Conservation (phyloP, 257 asterid species). For the Primulina eburnea region DNA sequence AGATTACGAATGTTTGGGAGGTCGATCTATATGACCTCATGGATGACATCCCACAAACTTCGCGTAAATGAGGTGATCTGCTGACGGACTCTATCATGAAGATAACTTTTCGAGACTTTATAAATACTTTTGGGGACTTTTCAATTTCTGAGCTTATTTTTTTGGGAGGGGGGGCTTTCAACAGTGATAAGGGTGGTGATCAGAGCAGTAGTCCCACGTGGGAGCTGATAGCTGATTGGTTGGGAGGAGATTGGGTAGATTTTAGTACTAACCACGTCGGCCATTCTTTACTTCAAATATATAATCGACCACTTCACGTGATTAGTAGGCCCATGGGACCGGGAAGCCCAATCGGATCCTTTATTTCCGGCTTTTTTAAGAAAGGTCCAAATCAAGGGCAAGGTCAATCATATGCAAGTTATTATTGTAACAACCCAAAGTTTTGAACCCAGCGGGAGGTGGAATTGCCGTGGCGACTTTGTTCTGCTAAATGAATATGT, state of each 20-base stretch:
- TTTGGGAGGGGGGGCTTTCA: no score
- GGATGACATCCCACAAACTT: no score
- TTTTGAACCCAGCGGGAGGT: background rate
- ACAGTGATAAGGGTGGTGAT: slow-evolving; percentile 19
- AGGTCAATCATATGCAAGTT: background rate
- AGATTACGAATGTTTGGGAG: no score
- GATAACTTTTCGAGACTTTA: no score
- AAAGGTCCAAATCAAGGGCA: background rate
- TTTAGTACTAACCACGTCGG: slow-evolving; percentile 24
- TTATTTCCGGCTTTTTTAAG: background rate
- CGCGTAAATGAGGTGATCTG: no score
- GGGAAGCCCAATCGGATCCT: slow-evolving; percentile 13
- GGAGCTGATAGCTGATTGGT: slow-evolving; percentile 58
- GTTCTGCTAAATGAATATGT: background rate
- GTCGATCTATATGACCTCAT: no score
- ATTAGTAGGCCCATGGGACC: slow-evolving; percentile 21
- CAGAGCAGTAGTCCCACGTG: slow-evolving; percentile 61
- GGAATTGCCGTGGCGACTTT: background rate
- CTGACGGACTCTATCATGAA: no score
- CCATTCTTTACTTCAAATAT: background rate
- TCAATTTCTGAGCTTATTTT: no score
- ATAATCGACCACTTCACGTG: slow-evolving; percentile 35
- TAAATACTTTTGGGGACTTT: no score
- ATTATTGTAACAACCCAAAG: no score
- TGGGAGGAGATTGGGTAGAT: slow-evolving; percentile 64